These are phyloP conservation scores for Epipyxis sp. DNA, from an alignment of 108 stramenopile species.

Conservation along the genomic window DNA sequence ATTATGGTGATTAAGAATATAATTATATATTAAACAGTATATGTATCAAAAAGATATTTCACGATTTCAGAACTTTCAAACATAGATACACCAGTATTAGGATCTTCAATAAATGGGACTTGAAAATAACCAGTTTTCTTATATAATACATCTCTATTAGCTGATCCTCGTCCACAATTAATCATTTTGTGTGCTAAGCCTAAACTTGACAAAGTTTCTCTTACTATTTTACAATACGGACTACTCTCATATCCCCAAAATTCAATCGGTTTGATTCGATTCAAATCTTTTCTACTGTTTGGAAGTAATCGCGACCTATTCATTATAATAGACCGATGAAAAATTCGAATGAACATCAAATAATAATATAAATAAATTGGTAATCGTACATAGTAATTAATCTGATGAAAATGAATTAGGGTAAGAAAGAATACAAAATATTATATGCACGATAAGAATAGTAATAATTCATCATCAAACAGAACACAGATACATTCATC, in stretches of 20 bases:
- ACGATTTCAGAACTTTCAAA: slow-evolving; percentile 75
- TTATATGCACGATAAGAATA: too few species aligned
- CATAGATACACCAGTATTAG: slow-evolving; percentile 76
- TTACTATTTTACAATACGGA: slow-evolving; percentile 71
- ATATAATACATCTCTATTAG: slow-evolving; percentile 69
- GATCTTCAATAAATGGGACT: slow-evolving; percentile 77
- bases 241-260: slow-evolving; percentile 79
- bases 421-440: too few species aligned
- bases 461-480: too few species aligned
- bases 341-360: too few species aligned
- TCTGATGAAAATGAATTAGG: too few species aligned
- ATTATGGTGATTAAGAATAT: too few species aligned
- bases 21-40: too few species aligned
- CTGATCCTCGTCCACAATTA: slow-evolving; percentile 70
- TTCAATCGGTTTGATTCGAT: slow-evolving; percentile 65
- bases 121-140: slow-evolving; percentile 72
- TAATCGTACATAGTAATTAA: too few species aligned
- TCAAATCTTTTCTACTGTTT: slow-evolving; percentile 69
- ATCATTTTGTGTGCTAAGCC: slow-evolving; percentile 73
- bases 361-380: too few species aligned
- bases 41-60: slow-evolving; percentile 72
- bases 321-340: too few species aligned
- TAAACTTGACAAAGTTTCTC: slow-evolving; percentile 66
- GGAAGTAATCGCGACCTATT: slow-evolving; percentile 38
- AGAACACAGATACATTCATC: too few species aligned